phyloP scores from a whole-genome alignment of 2,329 filamentous ascomycete genomes.

The Xylaria sp. region DNA sequence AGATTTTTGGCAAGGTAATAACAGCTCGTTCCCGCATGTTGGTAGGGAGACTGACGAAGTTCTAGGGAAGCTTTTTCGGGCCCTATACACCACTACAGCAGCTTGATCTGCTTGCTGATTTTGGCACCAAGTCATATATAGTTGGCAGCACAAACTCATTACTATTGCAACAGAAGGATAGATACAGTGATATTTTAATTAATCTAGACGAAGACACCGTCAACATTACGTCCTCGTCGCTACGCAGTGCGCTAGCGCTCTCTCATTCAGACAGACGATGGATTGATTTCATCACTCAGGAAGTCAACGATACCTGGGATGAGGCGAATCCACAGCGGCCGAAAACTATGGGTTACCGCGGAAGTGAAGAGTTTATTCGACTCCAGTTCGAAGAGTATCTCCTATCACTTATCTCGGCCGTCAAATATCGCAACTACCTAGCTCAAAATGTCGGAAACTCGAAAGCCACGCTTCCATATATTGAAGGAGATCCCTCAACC shows the following conservation, averaged over 20 bases:
- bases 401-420: constrained; percentile 84
- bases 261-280: constrained; percentile 90
- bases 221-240: constrained; percentile 82
- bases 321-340: constrained; percentile 87
- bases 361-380: constrained; percentile 96
- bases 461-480: constrained; percentile 69
- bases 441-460: constrained; percentile 65
- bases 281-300: constrained; percentile 95
- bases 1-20: constrained; percentile 88
- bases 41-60: constrained; percentile 24
- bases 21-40: not conserved
- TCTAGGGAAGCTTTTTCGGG: constrained; percentile 88
- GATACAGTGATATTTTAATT: constrained; percentile 95
- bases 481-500: constrained; percentile 83
- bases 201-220: constrained; percentile 92
- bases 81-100: constrained; percentile 97
- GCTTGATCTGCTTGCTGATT: constrained; percentile 91
- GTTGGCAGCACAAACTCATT: constrained; percentile 97
- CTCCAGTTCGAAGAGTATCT: constrained; percentile 98
- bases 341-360: constrained; percentile 94
- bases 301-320: constrained; percentile 97
- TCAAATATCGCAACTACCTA: constrained; percentile 86
- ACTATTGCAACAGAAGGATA: constrained; percentile 90
- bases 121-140: constrained; percentile 95
- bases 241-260: constrained; percentile 79